Evolutionary conservation across 169 alveolate genomes (phyloP).

Genomic region (Amoebophrya sp.): DNA sequence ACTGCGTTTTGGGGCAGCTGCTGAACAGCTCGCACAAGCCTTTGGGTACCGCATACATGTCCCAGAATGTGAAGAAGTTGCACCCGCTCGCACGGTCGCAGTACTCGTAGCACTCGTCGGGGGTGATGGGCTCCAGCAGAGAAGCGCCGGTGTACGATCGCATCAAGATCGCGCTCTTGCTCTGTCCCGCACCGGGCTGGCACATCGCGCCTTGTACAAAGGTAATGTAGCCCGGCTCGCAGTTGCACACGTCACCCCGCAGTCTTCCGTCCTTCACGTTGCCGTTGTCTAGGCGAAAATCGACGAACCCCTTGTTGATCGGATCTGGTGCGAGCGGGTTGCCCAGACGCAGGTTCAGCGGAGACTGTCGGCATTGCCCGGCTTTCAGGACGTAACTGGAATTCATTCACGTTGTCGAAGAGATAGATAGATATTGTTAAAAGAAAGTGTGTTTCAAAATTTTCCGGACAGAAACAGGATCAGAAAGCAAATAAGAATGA

Average conservation of each 20-base stretch:
- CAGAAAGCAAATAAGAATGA: too few relatives aligned
- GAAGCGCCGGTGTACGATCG: background rate
- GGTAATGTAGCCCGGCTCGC: conserved; percentile 1
- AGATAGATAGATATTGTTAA: too few relatives aligned
- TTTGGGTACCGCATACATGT: background rate
- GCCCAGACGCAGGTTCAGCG: conserved; percentile 1
- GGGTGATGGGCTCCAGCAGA: background rate
- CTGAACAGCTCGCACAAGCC: background rate
- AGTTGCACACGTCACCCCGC: conserved; percentile 29
- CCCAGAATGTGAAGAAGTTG: background rate
- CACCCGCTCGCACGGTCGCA: background rate
- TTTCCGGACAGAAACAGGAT: too few relatives aligned
- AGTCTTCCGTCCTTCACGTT: background rate
- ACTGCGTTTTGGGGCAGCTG: background rate
- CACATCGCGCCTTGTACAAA: background rate
- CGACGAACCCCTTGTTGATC: background rate
- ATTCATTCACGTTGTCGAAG: too few relatives aligned
- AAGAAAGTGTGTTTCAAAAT: too few relatives aligned
- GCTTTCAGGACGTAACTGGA: conserved; percentile 17
- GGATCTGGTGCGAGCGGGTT: conserved; percentile 22
- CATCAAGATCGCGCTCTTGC: background rate
- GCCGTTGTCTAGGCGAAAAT: conserved; percentile 11
- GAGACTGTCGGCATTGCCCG: background rate
- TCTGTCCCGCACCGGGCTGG: background rate
- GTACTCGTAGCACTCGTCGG: background rate